A percentile compares a stretch with the other conserved stretches of the same genome.
phyloP scores from a whole-genome alignment of 2,329 filamentous ascomycete species.

The Hypomyces rosellus region DNA sequence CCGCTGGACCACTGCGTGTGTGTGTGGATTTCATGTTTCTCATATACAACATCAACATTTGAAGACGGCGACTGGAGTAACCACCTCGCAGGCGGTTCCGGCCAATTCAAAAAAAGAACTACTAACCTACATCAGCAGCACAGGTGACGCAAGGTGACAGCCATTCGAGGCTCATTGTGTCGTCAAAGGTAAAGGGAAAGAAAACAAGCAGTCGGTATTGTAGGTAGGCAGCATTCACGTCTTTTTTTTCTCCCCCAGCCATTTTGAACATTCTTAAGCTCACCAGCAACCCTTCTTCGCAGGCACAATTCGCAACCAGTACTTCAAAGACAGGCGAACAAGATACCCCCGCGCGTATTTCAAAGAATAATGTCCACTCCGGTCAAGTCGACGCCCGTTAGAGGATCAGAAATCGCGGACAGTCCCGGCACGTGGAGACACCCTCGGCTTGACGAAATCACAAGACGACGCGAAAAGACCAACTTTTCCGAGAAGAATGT shows the following conservation, averaged over 20 bases:
- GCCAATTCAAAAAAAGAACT: slow-evolving; percentile 17
- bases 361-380: slow-evolving; percentile 24
- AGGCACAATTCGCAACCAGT: neutral
- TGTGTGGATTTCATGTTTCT: slow-evolving; percentile 6
- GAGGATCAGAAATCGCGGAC: slow-evolving; percentile 36
- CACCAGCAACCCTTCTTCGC: neutral
- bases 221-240: neutral
- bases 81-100: slow-evolving; percentile 25
- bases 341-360: no score
- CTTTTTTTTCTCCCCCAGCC: neutral
- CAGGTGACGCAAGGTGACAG: neutral
- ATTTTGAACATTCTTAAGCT: neutral
- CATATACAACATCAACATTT: slow-evolving; percentile 27
- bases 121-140: slow-evolving; percentile 26
- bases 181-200: neutral
- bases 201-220: neutral
- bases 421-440: slow-evolving; percentile 84
- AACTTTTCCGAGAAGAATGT: slow-evolving; percentile 76
- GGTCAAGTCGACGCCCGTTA: slow-evolving; percentile 33
- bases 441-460: slow-evolving; percentile 81
- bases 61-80: slow-evolving; percentile 17
- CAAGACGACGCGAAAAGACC: slow-evolving; percentile 68
- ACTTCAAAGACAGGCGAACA: no score
- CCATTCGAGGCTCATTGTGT: neutral
- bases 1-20: slow-evolving; percentile 4